Evolutionary conservation across 2,329 filamentous ascomycete species (phyloP), one percentile per base, ranked within the genome.

Genomic region (Diplodia sapinea): DNA sequence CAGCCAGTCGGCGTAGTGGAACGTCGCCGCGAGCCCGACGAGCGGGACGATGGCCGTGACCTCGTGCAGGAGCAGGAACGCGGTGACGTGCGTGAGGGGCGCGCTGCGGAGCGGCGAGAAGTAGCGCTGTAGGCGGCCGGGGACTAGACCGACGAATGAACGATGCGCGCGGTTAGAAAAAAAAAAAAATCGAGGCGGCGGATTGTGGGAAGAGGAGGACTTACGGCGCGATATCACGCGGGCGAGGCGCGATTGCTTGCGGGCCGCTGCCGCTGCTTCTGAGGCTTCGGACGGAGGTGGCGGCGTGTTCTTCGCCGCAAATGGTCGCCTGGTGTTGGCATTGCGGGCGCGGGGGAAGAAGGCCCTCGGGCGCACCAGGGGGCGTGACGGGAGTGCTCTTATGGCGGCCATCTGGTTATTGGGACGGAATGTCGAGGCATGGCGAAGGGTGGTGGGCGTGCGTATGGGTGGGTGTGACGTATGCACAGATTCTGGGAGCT

Each of bases 11-110:
- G 88, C 88, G 76, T 92, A 93, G 80, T 98, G 92, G 78, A 99
- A 97, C 1, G 88, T 77, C 0, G 85, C 89, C 26, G 91, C 88
- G 1, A 98, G 85, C 0, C 87, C 89, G 49, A 96, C 77, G 0
- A 98, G 80, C 0, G 94, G 94, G 1, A 94, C 79, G 12, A 97
- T 81, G 11, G 95, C 94, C 0, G 95, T 98, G 54, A 97, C 77
- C 79, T 99, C 95, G 82, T 99, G 95, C 0, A 99, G 85, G 49
- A 97, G 82, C 12, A 98, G 83, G 78, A 99, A 99, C 0, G 94
- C 89, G 1, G 90, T 87, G 51, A 96, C 84, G 79, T 97, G 93
- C 0, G 92, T 92, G 54, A 93, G 79, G 0, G 95, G 95, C 0
- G 93, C 93, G 66, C 86, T 84, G 68, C 89, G 87, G 3, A 99